phyloP scores from a whole-genome alignment of 495 filamentous ascomycete species.

The Astrothelium subdiscretum region DNA sequence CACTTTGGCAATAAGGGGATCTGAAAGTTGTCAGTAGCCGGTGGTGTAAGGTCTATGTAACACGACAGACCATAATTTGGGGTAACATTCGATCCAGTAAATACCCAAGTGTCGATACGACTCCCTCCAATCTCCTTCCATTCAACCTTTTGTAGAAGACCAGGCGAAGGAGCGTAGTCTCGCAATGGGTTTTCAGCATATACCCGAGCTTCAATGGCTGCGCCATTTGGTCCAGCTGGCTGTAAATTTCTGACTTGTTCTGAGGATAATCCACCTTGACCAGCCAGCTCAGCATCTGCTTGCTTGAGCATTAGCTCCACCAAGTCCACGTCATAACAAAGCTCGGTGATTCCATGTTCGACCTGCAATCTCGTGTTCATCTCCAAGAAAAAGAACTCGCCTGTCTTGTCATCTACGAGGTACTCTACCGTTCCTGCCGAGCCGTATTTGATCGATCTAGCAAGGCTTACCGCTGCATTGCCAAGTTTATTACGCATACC shows the following conservation, averaged over 20 bases:
- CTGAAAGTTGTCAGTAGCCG: conserved; percentile 19
- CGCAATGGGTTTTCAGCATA: conserved; percentile 50
- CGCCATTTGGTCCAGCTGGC: conserved; percentile 28
- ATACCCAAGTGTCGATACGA: conserved; percentile 53
- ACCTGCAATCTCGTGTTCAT: conserved; percentile 60
- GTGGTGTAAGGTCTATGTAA: background rate
- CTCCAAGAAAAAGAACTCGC: conserved; percentile 54
- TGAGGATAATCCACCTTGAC: conserved; percentile 30
- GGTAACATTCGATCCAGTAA: conserved; percentile 41
- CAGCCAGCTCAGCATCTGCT: conserved; percentile 35
- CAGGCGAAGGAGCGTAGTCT: conserved; percentile 46
- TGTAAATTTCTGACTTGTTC: conserved; percentile 27
- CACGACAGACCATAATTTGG: conserved; percentile 38
- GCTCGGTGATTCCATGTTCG: conserved; percentile 54
- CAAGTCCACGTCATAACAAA: conserved; percentile 47
- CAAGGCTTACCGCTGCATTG: conserved; percentile 39
- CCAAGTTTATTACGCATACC: conserved; percentile 38
- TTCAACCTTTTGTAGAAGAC: conserved; percentile 43
- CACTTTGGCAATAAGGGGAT: conserved; percentile 52
- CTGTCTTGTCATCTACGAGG: conserved; percentile 47
- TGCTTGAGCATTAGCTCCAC: conserved; percentile 44
- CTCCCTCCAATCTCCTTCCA: conserved; percentile 34
- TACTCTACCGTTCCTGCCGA: conserved; percentile 55
- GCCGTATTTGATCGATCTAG: conserved; percentile 42
- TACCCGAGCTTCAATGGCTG: conserved; percentile 48